Evolutionary conservation across 1,284 basidiomycete species (phyloP).

Genomic region (Ceratobasidium sp.): DNA sequence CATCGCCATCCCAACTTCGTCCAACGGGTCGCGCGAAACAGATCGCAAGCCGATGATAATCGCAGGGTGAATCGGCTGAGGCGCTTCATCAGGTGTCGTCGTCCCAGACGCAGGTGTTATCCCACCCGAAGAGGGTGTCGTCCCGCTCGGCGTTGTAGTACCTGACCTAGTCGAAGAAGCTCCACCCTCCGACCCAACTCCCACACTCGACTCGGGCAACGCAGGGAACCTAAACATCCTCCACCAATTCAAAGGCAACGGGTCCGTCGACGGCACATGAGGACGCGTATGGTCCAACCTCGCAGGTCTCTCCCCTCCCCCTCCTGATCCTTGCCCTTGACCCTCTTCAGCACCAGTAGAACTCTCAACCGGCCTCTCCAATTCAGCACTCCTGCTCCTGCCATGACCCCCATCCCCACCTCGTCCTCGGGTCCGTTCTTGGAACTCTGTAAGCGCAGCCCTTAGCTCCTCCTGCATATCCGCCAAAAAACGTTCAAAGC

Average conservation of each 20-base stretch:
- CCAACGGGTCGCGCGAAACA: slow-evolving; percentile 25
- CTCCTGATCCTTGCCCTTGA: slow-evolving; percentile 19
- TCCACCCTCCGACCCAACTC: slow-evolving; percentile 37
- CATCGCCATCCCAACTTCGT: neutral
- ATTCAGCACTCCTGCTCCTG: neutral
- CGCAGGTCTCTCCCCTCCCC: neutral
- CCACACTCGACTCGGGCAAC: slow-evolving; percentile 46
- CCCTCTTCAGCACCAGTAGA: slow-evolving; percentile 47
- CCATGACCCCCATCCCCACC: neutral
- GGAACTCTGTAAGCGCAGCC: slow-evolving; percentile 60
- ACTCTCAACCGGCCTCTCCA: slow-evolving; percentile 50
- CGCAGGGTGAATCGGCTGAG: slow-evolving; percentile 31
- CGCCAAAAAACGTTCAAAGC: slow-evolving; percentile 78
- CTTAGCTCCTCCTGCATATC: slow-evolving; percentile 79
- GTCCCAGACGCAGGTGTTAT: neutral
- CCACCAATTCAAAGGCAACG: slow-evolving; percentile 72
- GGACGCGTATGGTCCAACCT: slow-evolving; percentile 42
- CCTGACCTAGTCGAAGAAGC: neutral
- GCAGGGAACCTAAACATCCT: slow-evolving; percentile 79
- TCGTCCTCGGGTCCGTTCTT: slow-evolving; percentile 42
- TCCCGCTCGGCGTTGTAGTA: slow-evolving; percentile 1
- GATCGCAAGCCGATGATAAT: slow-evolving; percentile 41
- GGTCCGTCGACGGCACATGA: slow-evolving; percentile 35
- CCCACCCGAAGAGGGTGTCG: slow-evolving; percentile 43
- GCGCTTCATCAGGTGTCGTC: slow-evolving; percentile 1